phyloP scores from a whole-genome alignment of 2,329 filamentous ascomycete species.

The Diaporthe nobilis region DNA sequence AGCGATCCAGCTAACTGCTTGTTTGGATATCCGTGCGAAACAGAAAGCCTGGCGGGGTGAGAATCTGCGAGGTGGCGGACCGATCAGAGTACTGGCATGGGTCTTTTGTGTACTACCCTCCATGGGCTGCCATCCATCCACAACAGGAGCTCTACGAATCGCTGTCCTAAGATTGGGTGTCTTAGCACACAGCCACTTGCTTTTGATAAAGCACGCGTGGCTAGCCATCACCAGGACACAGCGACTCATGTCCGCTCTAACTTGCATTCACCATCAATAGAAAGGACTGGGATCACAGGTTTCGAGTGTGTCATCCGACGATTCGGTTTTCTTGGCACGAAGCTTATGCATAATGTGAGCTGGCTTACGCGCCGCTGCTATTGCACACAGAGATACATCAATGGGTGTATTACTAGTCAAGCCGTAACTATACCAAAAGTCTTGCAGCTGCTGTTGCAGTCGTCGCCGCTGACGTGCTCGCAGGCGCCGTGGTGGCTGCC shows the following conservation, averaged over 20 bases:
- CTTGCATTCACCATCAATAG: neutral
- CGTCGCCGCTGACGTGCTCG: conserved; percentile 22
- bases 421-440: neutral
- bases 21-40: neutral
- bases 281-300: neutral
- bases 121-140: neutral
- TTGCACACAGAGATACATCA: neutral
- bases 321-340: neutral
- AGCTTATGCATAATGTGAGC: neutral
- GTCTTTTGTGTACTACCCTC: neutral
- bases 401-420: neutral
- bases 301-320: neutral
- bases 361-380: neutral
- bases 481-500: conserved; percentile 29
- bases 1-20: no score
- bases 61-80: neutral
- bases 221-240: neutral
- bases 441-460: conserved; percentile 34
- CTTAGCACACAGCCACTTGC: neutral
- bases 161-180: neutral
- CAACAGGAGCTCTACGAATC: neutral
- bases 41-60: neutral
- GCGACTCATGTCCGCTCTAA: neutral
- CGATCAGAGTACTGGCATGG: neutral
- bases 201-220: neutral